Base-by-base conservation (phyloP, 2,329 filamentous ascomycete genomes). In the Beauveria rudraprayagi region DNA sequence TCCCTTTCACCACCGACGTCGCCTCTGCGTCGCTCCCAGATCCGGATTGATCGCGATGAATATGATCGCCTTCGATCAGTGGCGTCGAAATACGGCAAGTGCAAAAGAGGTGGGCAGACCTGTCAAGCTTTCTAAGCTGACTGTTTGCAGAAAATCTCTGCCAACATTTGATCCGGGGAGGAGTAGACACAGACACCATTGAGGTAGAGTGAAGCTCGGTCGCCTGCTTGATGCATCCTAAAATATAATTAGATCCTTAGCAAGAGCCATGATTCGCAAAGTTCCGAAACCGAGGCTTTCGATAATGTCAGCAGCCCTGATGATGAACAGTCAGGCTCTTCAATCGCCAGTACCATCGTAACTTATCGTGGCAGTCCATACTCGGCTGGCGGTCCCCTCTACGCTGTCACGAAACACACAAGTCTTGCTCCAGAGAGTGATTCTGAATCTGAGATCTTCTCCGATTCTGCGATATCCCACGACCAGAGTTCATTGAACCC, bases 121-220 rank as follows among this genome's bases (percentile, higher is more conserved):
- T 17, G 16, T 47, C 37, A 59, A 19, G 16, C 16, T 4, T 19
- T 30, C 24, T 24, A 9, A 11, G 26, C 47, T 24, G 47, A 17
- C 16, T 30, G 26, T 11, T 40, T 26, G 9, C 43, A 79, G 77
- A 68, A n/a, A 77, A 77, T 59, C 69, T 83, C 46, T 71, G 73
- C 55, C 74, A 72, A n/a, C 83, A 80, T 59, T 76, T 85, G 30
- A 69, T 79, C 53, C 70, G 70, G 62, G 79, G 78, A 28, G 82
- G 82, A 5, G 75, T 84, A 44, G 71, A 71, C 1, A 72, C 80
- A 58, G 73, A 75, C 19, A 77, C 77, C 19, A 73, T 84, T 63
- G 72, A 70, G 64, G 79, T 81, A 74, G 37, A 24, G 37, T 48
- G 2, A 24, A 63, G 76, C 70, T 46, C 44, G 41, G 47, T 17